phyloP scores from a whole-genome alignment of 495 filamentous ascomycete species.

The Penicillium daleae region DNA sequence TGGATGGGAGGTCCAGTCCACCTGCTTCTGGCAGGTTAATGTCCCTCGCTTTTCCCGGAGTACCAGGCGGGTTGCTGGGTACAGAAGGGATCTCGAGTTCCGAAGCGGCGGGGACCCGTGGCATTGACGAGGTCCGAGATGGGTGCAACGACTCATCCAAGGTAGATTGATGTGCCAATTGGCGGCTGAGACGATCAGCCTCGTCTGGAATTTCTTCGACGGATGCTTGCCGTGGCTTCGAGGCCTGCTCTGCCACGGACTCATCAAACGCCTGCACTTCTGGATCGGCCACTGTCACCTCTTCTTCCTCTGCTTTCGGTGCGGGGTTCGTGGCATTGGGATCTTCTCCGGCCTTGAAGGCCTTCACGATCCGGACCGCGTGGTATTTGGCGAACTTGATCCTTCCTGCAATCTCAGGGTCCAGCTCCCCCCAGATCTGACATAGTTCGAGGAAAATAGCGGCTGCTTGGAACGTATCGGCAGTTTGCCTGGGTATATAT shows the following conservation, averaged over 20 bases:
- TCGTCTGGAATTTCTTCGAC: constrained; percentile 60
- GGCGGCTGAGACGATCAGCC: constrained; percentile 40
- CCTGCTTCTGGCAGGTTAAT: constrained; percentile 22
- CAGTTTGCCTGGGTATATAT: constrained; percentile 70
- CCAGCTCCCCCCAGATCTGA: constrained; percentile 77
- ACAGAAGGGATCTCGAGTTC: constrained; percentile 31
- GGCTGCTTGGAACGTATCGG: constrained; percentile 89
- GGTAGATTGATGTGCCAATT: constrained; percentile 42
- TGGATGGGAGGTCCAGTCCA: constrained; percentile 45
- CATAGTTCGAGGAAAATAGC: constrained; percentile 88
- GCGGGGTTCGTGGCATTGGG: constrained; percentile 88
- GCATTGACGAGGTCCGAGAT: constrained; percentile 50
- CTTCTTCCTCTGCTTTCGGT: constrained; percentile 43
- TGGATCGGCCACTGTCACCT: constrained; percentile 36
- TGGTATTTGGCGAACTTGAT: constrained; percentile 98
- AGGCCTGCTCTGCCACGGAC: constrained; percentile 36
- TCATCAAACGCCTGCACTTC: constrained; percentile 55
- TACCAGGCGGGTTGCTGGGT: constrained; percentile 28
- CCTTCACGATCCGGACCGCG: constrained; percentile 85
- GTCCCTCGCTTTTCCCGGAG: constrained; percentile 23
- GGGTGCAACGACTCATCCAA: constrained; percentile 56
- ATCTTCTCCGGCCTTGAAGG: constrained; percentile 87
- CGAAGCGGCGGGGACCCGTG: constrained; percentile 37
- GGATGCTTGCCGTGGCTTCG: constrained; percentile 55
- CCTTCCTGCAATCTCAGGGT: constrained; percentile 79